These are phyloP conservation scores for Rhododendron simsii DNA, from an alignment of 148 eudicot genomes.

Conservation along the genomic window DNA sequence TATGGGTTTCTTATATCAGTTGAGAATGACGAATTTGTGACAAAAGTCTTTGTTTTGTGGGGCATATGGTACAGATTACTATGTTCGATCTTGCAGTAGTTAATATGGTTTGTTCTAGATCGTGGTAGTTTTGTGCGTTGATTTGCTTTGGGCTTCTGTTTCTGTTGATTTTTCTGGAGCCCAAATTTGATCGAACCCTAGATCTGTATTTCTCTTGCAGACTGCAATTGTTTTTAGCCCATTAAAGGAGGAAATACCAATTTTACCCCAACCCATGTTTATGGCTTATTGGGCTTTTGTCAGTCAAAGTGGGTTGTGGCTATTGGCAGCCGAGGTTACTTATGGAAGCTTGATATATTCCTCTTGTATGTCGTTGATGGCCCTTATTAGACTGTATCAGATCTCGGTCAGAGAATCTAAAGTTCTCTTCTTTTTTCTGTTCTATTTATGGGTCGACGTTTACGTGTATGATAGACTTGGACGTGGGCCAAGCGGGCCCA, in stretches of 20 bases:
- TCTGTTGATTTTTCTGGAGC: slow-evolving; percentile 8
- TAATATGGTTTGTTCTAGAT: background rate
- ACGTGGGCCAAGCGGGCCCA: background rate
- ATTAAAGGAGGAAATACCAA: background rate
- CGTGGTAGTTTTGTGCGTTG: background rate
- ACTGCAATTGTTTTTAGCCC: background rate
- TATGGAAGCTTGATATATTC: background rate
- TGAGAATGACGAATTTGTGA: background rate
- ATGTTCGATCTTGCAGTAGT: background rate
- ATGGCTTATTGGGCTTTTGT: slow-evolving; percentile 8
- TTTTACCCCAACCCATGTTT: background rate
- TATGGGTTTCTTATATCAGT: background rate
- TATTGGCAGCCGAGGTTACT: background rate
- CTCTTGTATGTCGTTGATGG: background rate
- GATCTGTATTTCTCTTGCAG: background rate
- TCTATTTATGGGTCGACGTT: background rate
- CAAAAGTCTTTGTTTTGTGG: background rate
- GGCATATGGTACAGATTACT: background rate
- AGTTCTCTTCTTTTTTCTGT: background rate
- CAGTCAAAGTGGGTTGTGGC: background rate
- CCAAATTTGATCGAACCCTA: slow-evolving; percentile 7
- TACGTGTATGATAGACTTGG: background rate
- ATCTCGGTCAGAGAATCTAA: background rate
- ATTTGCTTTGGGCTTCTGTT: background rate
- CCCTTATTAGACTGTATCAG: background rate